phyloP scores from a whole-genome alignment of 768 basidiomycete species.

The Lentinus brumalis region DNA sequence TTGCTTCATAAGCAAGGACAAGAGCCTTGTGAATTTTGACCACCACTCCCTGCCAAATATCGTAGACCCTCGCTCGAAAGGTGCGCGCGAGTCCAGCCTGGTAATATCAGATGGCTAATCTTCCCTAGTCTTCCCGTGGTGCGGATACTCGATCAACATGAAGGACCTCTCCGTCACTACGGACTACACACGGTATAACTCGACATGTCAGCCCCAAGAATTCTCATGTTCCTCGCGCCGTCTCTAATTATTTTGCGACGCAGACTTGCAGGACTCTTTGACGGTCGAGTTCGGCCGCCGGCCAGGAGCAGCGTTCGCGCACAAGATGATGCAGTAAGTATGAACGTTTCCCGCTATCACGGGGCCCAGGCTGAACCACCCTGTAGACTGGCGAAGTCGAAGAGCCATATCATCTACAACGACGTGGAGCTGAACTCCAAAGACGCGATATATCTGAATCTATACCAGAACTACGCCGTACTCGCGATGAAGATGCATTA shows the following conservation, averaged over 20 bases:
- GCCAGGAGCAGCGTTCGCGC: conserved; percentile 64
- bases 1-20: conserved; percentile 85
- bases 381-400: conserved; percentile 68
- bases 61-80: conserved; percentile 46
- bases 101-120: not conserved
- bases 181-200: conserved; percentile 73
- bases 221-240: not conserved
- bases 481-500: conserved; percentile 85
- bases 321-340: conserved; percentile 76
- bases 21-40: conserved; percentile 89
- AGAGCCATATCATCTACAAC: conserved; percentile 78
- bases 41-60: conserved; percentile 54
- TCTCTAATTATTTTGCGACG: not conserved
- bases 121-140: conserved; percentile 85
- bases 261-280: conserved; percentile 67
- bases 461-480: conserved; percentile 84
- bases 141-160: conserved; percentile 83
- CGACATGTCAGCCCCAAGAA: conserved; percentile 44
- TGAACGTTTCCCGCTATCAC: not conserved
- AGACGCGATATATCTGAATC: conserved; percentile 69
- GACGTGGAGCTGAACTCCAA: conserved; percentile 70
- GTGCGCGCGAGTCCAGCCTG: conserved; percentile 26
- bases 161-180: conserved; percentile 72
- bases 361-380: not conserved
- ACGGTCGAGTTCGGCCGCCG: conserved; percentile 67